Conservation (phyloP, 2,329 filamentous ascomycete species). For the Ascochyta lentis region DNA sequence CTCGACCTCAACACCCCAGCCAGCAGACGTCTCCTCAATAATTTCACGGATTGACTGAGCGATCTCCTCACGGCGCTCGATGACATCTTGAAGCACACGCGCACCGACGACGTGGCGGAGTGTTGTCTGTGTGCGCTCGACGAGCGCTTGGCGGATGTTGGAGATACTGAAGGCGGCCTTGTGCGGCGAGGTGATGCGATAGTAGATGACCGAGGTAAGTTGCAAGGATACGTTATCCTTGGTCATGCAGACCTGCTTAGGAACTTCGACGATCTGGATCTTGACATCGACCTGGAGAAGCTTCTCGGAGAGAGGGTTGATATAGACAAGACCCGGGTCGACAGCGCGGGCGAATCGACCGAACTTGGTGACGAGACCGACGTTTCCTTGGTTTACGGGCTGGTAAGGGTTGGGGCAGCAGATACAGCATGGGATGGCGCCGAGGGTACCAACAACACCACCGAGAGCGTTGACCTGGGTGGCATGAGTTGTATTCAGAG, state of each 20-base stretch:
- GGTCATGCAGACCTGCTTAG: constrained; percentile 97
- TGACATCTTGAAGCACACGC: constrained; percentile 94
- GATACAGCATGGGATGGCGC: constrained; percentile 90
- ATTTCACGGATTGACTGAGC: constrained; percentile 95
- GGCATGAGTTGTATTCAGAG: constrained; percentile 4
- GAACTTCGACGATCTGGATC: constrained; percentile 98
- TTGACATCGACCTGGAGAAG: constrained; percentile 96
- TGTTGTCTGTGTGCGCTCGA: constrained; percentile 97
- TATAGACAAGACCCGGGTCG: constrained; percentile 94
- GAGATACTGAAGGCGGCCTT: constrained; percentile 96
- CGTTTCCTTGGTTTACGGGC: constrained; percentile 88
- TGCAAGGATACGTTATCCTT: constrained; percentile 98
- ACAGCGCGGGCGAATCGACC: constrained; percentile 94
- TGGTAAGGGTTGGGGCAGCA: constrained; percentile 96
- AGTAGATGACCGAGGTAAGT: constrained; percentile 97
- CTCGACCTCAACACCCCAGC: constrained; percentile 96
- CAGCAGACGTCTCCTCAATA: constrained; percentile 91
- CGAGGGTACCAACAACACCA: constrained; percentile 74
- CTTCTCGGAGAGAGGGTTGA: constrained; percentile 92
- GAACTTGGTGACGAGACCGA: constrained; percentile 95
- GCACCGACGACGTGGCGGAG: constrained; percentile 96
- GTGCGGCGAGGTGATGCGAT: constrained; percentile 94
- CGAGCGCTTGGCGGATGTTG: constrained; percentile 92
- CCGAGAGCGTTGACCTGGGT: constrained; percentile 74
- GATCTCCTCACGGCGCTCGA: constrained; percentile 96